Evolutionary conservation across 2,329 filamentous ascomycete genomes (phyloP), one percentile per base, ranked within the genome.

Genomic region (Cladosporium sp.): DNA sequence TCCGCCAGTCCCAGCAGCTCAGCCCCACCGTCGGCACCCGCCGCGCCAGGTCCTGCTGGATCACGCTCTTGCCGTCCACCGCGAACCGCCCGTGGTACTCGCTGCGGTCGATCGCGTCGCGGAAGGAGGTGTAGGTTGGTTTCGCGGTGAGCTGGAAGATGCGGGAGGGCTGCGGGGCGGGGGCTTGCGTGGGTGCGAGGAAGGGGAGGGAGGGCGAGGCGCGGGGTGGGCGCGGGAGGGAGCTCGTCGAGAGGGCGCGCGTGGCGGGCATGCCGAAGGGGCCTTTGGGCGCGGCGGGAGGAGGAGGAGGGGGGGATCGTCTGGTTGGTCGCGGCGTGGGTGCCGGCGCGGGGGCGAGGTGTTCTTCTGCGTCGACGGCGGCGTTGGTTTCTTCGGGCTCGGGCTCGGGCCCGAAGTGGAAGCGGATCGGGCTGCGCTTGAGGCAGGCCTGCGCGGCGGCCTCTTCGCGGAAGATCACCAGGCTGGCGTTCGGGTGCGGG

Each of bases 381-480:
- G 1, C 2, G 13, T 37, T 6, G 11, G n/a, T n/a, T 42, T 44
- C 33, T 4, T 46, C 43, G 18, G 43, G 11, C 10, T 49, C 43
- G 14, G 46, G 46, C 22, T 42, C 44, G 19, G 43, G 44, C 57
- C 67, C 61, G 54, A 78, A 69, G 8, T 71, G 65, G 58, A 78
- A 77, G 32, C 70, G 69, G 46, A 78, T 65, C 7, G 75, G 75
- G 35, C 69, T 74, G 33, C 68, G 71, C 51, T 71, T 63, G 43
- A 77, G 61, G 32, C 75, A 70, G 13, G 67, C 59, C 33, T 69
- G 61, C 1, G 74, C 75, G 18, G 70, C 65, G 10, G 66, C 61
- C 32, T 68, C 62, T 35, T 71, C 65, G 49, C 69, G 67, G 63
- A 71, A 78, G 51, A 78, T 74, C 58, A 72, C 74, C 5, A 78